phyloP scores from a whole-genome alignment of 148 eudicot species.

The Fallopia convolvulus region DNA sequence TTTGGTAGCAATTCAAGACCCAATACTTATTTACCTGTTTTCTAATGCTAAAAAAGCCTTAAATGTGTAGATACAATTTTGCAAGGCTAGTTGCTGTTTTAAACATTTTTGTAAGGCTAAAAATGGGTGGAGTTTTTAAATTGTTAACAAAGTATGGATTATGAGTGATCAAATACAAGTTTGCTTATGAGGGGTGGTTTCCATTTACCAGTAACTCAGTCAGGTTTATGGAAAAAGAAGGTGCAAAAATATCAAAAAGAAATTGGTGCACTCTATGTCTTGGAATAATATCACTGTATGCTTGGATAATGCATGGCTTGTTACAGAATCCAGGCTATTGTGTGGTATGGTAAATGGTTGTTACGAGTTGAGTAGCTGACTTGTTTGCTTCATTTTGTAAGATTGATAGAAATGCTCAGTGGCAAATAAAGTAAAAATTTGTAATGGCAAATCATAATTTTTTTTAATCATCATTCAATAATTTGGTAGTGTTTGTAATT shows the following conservation, averaged over 20 bases:
- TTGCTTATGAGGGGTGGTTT: neutral
- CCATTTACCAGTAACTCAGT: neutral
- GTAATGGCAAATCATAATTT: neutral
- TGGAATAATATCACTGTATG: neutral
- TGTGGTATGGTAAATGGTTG: neutral
- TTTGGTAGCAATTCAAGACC: neutral
- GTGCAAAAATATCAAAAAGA: neutral
- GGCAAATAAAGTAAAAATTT: neutral
- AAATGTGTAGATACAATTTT: neutral
- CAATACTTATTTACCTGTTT: neutral
- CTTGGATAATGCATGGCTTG: neutral
- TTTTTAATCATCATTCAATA: neutral
- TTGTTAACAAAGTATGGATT: neutral
- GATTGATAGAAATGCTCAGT: neutral
- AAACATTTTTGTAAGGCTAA: neutral
- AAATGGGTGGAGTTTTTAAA: neutral
- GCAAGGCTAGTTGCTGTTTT: neutral
- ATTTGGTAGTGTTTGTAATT: neutral
- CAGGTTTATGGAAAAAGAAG: neutral
- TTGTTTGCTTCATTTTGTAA: neutral
- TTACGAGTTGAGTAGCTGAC: neutral
- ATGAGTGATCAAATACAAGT: neutral
- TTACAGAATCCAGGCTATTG: neutral
- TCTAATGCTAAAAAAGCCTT: neutral
- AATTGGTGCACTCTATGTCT: neutral